These are phyloP conservation scores for Lipomyces japonicus DNA, from an alignment of 805 yeast genomes.

Conservation along the genomic window DNA sequence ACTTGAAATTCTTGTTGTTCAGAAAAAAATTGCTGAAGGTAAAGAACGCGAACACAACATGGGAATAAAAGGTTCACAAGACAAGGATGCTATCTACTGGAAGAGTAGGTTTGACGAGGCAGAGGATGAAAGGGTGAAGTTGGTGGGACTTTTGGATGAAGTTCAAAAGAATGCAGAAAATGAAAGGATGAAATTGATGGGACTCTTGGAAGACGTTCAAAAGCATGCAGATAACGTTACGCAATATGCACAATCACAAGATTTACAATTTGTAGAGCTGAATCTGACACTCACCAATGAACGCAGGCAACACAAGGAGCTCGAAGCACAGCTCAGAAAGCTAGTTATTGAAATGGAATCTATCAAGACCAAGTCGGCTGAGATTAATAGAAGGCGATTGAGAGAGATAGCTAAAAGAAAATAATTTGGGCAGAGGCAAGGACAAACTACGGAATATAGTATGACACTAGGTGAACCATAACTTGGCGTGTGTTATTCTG, in stretches of 20 bases:
- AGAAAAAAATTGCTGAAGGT: neutral
- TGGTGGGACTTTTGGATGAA: conserved; percentile 7
- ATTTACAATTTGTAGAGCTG: conserved; percentile 3
- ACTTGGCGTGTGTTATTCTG: no score
- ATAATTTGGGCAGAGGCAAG: no score
- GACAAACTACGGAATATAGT: no score
- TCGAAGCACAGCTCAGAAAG: conserved; percentile 1
- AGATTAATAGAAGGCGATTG: conserved; percentile 13
- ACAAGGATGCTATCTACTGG: conserved; percentile 9
- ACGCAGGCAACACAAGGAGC: conserved; percentile 4
- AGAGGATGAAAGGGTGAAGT: conserved; percentile 7
- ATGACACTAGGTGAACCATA: no score
- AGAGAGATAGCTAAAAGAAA: conserved; percentile 2
- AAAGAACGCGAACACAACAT: neutral
- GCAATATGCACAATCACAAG: conserved; percentile 11
- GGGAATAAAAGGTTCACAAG: neutral
- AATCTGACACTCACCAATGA: conserved; percentile 6
- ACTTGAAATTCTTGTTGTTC: conserved; percentile 6
- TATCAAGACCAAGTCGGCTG: conserved; percentile 9
- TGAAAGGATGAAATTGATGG: conserved; percentile 3
- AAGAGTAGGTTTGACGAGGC: conserved; percentile 9
- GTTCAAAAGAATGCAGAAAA: conserved; percentile 3
- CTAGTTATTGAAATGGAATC: conserved; percentile 10
- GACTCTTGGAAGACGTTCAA: conserved; percentile 11
- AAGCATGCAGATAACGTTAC: conserved; percentile 14